Evolutionary conservation across 495 filamentous ascomycete species (phyloP), one percentile per base, ranked within the genome.

Genomic region (Neurospora sublineolata): DNA sequence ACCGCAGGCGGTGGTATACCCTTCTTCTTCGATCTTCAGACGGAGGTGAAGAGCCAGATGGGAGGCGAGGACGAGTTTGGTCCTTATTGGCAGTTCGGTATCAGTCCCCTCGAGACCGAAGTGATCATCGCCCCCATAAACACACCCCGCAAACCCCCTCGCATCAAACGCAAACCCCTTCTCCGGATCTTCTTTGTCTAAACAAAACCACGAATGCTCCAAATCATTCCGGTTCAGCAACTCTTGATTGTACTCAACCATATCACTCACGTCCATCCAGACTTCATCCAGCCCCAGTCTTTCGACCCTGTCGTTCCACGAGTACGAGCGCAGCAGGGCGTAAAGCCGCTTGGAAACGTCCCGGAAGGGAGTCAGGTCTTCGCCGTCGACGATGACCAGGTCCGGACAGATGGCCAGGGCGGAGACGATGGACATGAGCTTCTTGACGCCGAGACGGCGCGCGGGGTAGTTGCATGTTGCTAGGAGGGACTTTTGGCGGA

Each of bases 401-500:
- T 96, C 92, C 0, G 94, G 93, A 76, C 93, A 95, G 70, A 89
- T 82, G 75, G 88, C 88, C 79, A 88, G 92, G 4, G 94, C 94
- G 74, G 97, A 92, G 67, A 82, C 84, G 80, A 97, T 91, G 42
- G 92, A 84, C 81, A 94, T 91, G 37, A 97, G 84, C 82, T 98
- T 97, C 80, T 86, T 86, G 44, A 97, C 84, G 36, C 94, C 94
- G 40, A 88, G 83, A 23, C 79, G 77, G 7, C 94, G 87, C 8
- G 94, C 94, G 77, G 91, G 92, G 78, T 97, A 97, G 81, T 98
- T 97, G 85, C 93, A 97, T 5, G 94, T 98, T 58, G 94, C 94
- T 36, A 97, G 87, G 60, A 97, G 97, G 76, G 92, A 90, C 82
- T 97, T 97, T 78, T 89, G 86, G 77, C 84, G 82, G 70, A 87